These are phyloP conservation scores for Quercus tomentella DNA, from an alignment of 331 rosid genomes.

Conservation along the genomic window DNA sequence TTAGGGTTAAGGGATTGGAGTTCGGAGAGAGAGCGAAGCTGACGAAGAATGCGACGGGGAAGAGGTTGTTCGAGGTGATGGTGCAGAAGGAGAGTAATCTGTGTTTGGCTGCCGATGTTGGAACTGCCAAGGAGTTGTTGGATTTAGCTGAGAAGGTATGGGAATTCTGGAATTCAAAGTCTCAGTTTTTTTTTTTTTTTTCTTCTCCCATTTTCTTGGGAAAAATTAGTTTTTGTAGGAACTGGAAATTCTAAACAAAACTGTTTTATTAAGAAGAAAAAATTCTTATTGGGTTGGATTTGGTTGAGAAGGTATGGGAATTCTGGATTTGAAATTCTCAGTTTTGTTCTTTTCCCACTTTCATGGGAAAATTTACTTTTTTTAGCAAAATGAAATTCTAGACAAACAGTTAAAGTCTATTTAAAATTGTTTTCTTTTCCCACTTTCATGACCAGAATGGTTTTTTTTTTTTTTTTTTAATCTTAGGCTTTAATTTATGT, in stretches of 20 bases:
- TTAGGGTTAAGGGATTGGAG: conserved; percentile 35
- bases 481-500: too few species aligned
- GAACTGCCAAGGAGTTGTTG: conserved; percentile 66
- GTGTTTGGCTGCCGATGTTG: conserved; percentile 83
- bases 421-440: too few species aligned
- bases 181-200: not conserved
- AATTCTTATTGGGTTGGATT: conserved; percentile 32
- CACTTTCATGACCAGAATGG: too few species aligned
- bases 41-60: conserved; percentile 72
- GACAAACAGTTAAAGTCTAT: too few species aligned
- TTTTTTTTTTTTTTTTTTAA: too few species aligned
- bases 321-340: not conserved
- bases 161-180: not conserved
- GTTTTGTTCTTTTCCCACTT: not conserved
- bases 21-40: conserved; percentile 64
- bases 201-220: not conserved
- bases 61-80: conserved; percentile 74
- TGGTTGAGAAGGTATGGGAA: conserved; percentile 62
- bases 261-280: too few species aligned
- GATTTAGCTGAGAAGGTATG: conserved; percentile 73
- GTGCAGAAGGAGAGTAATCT: conserved; percentile 67
- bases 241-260: too few species aligned
- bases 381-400: not conserved
- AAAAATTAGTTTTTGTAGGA: not conserved
- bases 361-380: not conserved